Base-by-base conservation (phyloP, 2,329 filamentous ascomycete genomes). In the Aureobasidium mangrovei region DNA sequence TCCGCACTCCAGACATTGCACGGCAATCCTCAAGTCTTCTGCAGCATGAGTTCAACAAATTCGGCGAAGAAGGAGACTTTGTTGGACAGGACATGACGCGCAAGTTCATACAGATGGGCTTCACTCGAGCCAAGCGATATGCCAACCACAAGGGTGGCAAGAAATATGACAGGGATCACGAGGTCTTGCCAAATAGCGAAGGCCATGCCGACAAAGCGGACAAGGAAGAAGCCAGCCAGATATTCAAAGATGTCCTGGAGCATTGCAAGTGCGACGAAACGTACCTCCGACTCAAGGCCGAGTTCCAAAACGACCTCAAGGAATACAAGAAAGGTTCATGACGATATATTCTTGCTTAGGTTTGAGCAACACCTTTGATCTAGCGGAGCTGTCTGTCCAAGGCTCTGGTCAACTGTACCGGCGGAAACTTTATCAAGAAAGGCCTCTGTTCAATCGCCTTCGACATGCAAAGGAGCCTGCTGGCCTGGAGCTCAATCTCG, bases 31-130 rank as follows among this genome's bases (percentile, higher is more conserved):
- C 79, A 0, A 48, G 65, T 1, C 69, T 70, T 0, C 71, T 84
- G 0, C 78, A 73, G 65, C 53, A 59, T 0, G 71, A 74, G 3
- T 84, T 84, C 60, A 62, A 76, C 10, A 67, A 69, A 7, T 84
- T 81, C 60, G 69, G 77, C n/a, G 61, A 63, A 1, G 60, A 70
- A 5, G 69, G 67, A 3, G 81, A 84, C 63, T 81, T 84, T 54
- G 77, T 84, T 0, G 81, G 82, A 8, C 82, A 82, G 71, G 81
- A 84, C 55, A 84, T 84, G 80, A 67, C 74, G 18, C 70, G 80
- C 28, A 84, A 84, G 61, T 84, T 82, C 60, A 72, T 84, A 5
- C 80, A 84, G 64, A 84, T 84, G 81, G 74, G 81, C 2, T 83
- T 83, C 78, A 84, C 81, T 24, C 66, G 81, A 12, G 75, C 80